Conservation (phyloP, 2,329 filamentous ascomycete species). For the Sordariomycetes sp. region DNA sequence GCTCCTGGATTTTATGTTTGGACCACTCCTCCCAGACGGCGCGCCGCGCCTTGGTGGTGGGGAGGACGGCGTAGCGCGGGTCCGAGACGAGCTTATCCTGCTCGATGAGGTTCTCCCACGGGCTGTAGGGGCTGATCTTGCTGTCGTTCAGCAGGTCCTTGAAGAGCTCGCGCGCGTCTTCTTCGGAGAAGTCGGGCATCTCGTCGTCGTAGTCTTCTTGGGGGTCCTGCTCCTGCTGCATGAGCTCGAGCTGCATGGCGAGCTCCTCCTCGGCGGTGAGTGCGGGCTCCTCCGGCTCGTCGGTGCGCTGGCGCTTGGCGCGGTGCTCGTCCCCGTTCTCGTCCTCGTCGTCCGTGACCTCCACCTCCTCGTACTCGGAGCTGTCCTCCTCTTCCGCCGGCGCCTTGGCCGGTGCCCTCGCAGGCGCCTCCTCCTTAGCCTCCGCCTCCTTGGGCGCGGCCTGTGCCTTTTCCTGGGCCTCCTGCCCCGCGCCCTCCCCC, state of each 20-base stretch:
- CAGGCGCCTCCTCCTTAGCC: not conserved
- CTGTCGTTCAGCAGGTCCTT: conserved; percentile 78
- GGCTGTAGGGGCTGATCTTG: conserved; percentile 73
- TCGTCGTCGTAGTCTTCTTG: conserved; percentile 68
- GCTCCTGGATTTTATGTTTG: conserved; percentile 59
- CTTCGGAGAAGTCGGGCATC: conserved; percentile 58
- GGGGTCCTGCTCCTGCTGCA: conserved; percentile 76
- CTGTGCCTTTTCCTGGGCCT: not conserved
- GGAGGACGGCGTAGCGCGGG: conserved; percentile 71
- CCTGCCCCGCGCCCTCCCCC: not conserved
- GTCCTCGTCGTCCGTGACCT: conserved; percentile 44
- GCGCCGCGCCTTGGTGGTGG: conserved; percentile 69
- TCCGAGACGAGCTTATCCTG: conserved; percentile 77
- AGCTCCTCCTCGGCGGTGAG: conserved; percentile 95
- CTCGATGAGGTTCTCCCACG: conserved; percentile 85
- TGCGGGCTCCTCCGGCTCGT: conserved; percentile 47
- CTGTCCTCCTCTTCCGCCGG: conserved; percentile 30
- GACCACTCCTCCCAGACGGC: conserved; percentile 83
- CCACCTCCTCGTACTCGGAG: conserved; percentile 66
- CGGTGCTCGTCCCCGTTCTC: conserved; percentile 19
- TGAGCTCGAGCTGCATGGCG: conserved; percentile 78
- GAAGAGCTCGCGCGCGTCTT: conserved; percentile 71
- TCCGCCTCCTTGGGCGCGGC: conserved; percentile 8
- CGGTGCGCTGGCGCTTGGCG: conserved; percentile 55
- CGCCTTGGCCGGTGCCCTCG: not conserved